phyloP scores from a whole-genome alignment of 2,329 filamentous ascomycete genomes.

The Drechslerella dactyloides region DNA sequence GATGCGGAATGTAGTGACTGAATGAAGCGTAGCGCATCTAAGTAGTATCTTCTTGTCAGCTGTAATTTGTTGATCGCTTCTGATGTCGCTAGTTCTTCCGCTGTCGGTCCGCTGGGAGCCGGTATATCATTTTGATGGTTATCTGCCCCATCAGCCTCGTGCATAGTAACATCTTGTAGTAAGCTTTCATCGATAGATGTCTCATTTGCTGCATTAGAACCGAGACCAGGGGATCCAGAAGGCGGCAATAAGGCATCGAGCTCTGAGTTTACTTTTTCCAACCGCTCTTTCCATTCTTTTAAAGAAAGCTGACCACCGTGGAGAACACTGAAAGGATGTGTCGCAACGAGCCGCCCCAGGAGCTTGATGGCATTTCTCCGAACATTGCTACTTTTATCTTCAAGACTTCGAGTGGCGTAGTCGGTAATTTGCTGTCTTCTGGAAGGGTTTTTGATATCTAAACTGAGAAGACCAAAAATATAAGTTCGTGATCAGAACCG shows the following conservation, averaged over 20 bases:
- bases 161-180: constrained; percentile 86
- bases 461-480: constrained; percentile 52
- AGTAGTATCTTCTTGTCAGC: constrained; percentile 85
- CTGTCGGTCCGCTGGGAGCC: constrained; percentile 72
- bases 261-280: constrained; percentile 83
- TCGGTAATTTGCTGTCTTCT: constrained; percentile 85
- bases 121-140: constrained; percentile 72
- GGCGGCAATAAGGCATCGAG: constrained; percentile 82
- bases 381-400: constrained; percentile 98
- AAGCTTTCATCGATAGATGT: constrained; percentile 74
- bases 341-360: constrained; percentile 83
- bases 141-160: constrained; percentile 64
- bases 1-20: constrained; percentile 86
- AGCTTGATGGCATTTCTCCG: constrained; percentile 93
- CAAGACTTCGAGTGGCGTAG: constrained; percentile 82
- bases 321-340: constrained; percentile 90
- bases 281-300: constrained; percentile 81
- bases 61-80: constrained; percentile 88
- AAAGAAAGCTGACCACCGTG: constrained; percentile 84
- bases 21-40: constrained; percentile 92
- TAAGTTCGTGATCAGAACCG: neutral
- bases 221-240: constrained; percentile 71
- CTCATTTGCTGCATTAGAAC: constrained; percentile 69
- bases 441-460: constrained; percentile 96
- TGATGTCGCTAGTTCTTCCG: constrained; percentile 84